A percentile compares a stretch with the other conserved stretches of the same genome.
phyloP scores from a whole-genome alignment of 805 yeast genomes.

The Blastobotrys mokoenaii region DNA sequence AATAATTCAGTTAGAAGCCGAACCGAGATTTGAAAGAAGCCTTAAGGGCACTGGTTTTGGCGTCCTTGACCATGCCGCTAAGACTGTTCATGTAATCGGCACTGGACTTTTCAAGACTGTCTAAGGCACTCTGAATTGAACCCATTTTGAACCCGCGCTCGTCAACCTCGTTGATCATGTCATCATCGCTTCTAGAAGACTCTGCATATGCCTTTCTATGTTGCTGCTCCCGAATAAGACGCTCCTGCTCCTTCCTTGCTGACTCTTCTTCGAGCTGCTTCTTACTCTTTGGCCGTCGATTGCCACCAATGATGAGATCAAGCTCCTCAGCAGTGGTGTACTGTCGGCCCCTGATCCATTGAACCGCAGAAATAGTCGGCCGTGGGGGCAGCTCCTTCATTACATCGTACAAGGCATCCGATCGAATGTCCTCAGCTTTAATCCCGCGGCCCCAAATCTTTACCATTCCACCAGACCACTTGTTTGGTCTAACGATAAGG shows the following conservation, averaged over 20 bases:
- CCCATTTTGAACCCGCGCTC: constrained; percentile 26
- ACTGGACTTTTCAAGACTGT: constrained; percentile 36
- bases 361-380: constrained; percentile 70
- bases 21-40: constrained; percentile 18
- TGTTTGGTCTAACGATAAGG: constrained; percentile 42
- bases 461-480: constrained; percentile 45
- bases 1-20: not conserved
- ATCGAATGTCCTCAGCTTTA: constrained; percentile 20
- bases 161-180: constrained; percentile 4
- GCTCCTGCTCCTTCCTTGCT: constrained; percentile 18
- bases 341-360: constrained; percentile 78
- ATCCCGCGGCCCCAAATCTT: constrained; percentile 40
- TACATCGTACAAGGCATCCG: constrained; percentile 63
- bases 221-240: constrained; percentile 16
- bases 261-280: constrained; percentile 25
- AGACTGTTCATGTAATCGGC: constrained; percentile 36
- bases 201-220: constrained; percentile 4
- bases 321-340: constrained; percentile 55
- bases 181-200: not conserved
- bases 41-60: constrained; percentile 18
- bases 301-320: constrained; percentile 63
- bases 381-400: constrained; percentile 63
- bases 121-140: constrained; percentile 34
- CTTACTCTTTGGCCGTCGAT: constrained; percentile 53
- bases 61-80: constrained; percentile 27